Evolutionary conservation across 2,329 filamentous ascomycete species (phyloP).

Genomic region (Paraconiothyrium brasiliense): DNA sequence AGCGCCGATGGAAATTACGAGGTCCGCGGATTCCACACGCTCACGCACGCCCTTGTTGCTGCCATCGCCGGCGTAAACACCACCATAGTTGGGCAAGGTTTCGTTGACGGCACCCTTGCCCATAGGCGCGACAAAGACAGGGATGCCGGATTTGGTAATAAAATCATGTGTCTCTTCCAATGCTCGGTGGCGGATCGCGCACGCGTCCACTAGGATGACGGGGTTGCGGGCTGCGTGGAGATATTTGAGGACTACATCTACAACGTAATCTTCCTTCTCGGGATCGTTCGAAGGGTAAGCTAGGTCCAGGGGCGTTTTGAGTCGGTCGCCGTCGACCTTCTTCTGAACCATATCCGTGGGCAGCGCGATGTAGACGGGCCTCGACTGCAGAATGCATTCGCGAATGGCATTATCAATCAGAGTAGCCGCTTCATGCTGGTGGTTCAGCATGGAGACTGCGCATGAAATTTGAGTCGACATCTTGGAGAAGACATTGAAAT

Average conservation of each 20-base stretch:
- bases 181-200: constrained; percentile 79
- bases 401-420: constrained; percentile 82
- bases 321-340: constrained; percentile 76
- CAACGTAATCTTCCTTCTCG: constrained; percentile 82
- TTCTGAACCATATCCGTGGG: constrained; percentile 82
- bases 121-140: constrained; percentile 90
- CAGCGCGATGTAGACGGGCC: constrained; percentile 84
- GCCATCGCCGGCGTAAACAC: constrained; percentile 84
- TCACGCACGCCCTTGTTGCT: constrained; percentile 72
- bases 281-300: constrained; percentile 70
- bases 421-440: constrained; percentile 73
- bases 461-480: constrained; percentile 80
- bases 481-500: constrained; percentile 83
- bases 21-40: constrained; percentile 73
- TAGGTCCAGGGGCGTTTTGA: constrained; percentile 77
- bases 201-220: constrained; percentile 83
- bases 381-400: constrained; percentile 76
- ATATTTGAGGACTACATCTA: constrained; percentile 78
- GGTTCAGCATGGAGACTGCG: constrained; percentile 74
- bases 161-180: constrained; percentile 77
- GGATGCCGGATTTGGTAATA: constrained; percentile 76
- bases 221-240: constrained; percentile 78
- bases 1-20: constrained; percentile 75
- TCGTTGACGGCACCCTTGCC: constrained; percentile 87
- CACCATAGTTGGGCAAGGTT: constrained; percentile 76